Evolutionary conservation across 2,329 filamentous ascomycete species (phyloP).

Genomic region (Harringtonia lauricola): DNA sequence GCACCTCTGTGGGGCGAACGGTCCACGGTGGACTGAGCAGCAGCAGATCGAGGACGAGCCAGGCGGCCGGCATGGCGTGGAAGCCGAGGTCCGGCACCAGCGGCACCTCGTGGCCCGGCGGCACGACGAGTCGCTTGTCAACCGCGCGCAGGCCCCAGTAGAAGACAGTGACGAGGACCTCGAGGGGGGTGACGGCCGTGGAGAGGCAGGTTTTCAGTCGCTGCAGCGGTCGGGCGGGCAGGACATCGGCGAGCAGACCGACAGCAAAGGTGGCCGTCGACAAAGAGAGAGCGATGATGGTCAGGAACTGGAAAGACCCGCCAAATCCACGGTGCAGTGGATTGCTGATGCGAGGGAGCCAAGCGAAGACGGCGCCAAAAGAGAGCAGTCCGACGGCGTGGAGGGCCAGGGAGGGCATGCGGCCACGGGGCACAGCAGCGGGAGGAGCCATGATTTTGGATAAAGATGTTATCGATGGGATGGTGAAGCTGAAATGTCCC

Average conservation of each 20-base stretch:
- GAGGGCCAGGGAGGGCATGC: background rate
- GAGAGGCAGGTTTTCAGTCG: conserved; percentile 53
- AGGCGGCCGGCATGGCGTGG: conserved; percentile 53
- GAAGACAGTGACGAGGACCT: conserved; percentile 56
- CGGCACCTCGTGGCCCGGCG: conserved; percentile 42
- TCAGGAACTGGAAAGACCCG: conserved; percentile 59
- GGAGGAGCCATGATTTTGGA: too few species aligned
- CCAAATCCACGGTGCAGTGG: conserved; percentile 27
- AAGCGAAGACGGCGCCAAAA: background rate
- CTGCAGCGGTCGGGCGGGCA: conserved; percentile 46
- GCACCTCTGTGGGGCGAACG: conserved; percentile 44
- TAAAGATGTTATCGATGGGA: too few species aligned
- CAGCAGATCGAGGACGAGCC: conserved; percentile 52
- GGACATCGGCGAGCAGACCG: conserved; percentile 48
- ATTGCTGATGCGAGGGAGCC: conserved; percentile 23
- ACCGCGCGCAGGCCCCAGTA: conserved; percentile 59
- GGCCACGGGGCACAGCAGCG: background rate
- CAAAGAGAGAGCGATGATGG: conserved; percentile 56
- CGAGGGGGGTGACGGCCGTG: conserved; percentile 52
- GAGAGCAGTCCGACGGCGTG: background rate
- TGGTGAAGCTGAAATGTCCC: too few species aligned
- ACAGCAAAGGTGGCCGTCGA: conserved; percentile 45
- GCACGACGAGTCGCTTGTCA: conserved; percentile 38
- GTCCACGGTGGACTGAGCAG: conserved; percentile 63
- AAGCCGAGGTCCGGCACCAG: conserved; percentile 48